phyloP scores from a whole-genome alignment of 306 rosid genomes.

The Begonia fuchsioides region DNA sequence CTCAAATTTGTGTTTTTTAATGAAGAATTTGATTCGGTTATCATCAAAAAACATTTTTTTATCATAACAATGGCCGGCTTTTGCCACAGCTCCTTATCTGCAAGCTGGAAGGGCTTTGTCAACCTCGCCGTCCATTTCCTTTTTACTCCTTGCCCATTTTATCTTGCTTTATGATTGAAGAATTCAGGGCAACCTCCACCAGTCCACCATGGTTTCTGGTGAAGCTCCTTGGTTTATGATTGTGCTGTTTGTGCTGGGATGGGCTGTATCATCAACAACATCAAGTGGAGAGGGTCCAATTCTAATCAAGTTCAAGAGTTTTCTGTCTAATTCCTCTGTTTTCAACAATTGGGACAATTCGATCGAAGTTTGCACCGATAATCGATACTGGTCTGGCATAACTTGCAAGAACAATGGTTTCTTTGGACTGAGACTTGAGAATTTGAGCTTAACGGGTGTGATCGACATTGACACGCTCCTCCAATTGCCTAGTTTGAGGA shows the following conservation, averaged over 20 bases:
- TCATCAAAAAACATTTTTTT: not conserved
- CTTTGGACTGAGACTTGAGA: conserved; percentile 30
- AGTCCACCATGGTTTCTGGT: too few relatives aligned
- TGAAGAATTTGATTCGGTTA: not conserved
- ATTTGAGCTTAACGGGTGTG: conserved; percentile 45
- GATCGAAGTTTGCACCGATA: conserved; percentile 13
- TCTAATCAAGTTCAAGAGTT: conserved; percentile 38
- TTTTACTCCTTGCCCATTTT: not conserved
- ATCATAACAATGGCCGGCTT: not conserved
- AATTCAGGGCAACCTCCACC: not conserved
- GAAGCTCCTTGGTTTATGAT: too few relatives aligned
- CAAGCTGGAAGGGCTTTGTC: not conserved
- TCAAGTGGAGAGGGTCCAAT: conserved; percentile 11
- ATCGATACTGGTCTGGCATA: conserved; percentile 35
- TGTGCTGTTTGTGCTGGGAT: not conserved
- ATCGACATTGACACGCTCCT: conserved; percentile 28
- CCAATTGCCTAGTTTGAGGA: conserved; percentile 19
- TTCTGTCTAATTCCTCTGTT: conserved; percentile 23
- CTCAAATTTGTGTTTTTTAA: not conserved
- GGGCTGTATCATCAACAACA: conserved; percentile 6
- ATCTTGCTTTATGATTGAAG: not conserved
- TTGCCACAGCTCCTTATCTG: not conserved
- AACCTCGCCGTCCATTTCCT: not conserved
- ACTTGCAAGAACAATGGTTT: conserved; percentile 15
- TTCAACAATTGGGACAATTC: conserved; percentile 26